Conservation (phyloP, 176 grass and related monocot species). For the Olyra latifolia region DNA sequence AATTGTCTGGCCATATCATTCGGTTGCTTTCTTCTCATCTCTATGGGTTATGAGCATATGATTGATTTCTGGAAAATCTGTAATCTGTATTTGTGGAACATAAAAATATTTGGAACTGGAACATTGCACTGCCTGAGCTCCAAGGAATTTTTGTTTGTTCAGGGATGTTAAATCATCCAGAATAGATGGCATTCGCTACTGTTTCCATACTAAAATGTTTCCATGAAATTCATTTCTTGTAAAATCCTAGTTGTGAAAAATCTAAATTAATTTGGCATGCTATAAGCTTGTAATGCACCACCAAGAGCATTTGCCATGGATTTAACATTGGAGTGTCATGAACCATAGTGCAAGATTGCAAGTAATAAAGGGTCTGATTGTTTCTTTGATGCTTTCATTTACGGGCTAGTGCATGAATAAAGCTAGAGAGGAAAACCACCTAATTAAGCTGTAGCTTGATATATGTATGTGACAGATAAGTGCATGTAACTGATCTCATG, state of each 20-base stretch:
- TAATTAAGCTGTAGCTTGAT: background rate
- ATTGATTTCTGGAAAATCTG: background rate
- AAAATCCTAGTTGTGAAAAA: background rate
- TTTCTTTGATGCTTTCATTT: conserved; percentile 11
- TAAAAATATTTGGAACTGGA: background rate
- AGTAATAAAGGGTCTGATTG: background rate
- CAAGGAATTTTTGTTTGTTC: background rate
- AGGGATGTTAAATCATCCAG: background rate
- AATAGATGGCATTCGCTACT: background rate
- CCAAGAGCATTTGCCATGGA: background rate
- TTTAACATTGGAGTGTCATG: background rate
- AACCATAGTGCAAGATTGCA: background rate
- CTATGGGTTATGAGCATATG: background rate
- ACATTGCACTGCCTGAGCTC: background rate
- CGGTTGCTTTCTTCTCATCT: background rate
- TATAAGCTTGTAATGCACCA: background rate
- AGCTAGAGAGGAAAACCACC: background rate
- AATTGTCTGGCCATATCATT: background rate
- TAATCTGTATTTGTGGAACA: background rate
- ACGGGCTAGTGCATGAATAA: background rate
- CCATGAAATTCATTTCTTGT: background rate
- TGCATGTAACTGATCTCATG: background rate
- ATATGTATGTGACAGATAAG: background rate
- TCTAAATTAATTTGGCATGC: background rate
- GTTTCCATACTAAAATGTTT: background rate